A percentile compares a stretch with the other conserved stretches of the same genome.
These are phyloP conservation scores for Aspergillus vadensis DNA, from an alignment of 2,329 filamentous ascomycete genomes.

Conservation along the genomic window DNA sequence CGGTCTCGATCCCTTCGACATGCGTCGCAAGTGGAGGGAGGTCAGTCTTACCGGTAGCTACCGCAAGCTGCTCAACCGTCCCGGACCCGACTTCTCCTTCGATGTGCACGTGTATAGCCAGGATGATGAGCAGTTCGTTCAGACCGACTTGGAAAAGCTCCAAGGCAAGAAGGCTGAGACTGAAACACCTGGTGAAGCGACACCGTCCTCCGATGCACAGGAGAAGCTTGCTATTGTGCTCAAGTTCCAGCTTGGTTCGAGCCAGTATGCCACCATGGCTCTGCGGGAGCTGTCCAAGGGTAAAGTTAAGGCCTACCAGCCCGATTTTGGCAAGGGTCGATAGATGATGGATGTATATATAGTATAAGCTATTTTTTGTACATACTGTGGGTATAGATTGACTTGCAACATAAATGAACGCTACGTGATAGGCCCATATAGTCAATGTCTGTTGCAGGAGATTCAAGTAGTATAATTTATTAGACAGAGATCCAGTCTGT, in stretches of 20 bases:
- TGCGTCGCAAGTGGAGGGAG: constrained; percentile 84
- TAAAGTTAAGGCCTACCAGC: constrained; percentile 62
- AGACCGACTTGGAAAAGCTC: constrained; percentile 78
- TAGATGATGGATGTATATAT: constrained; percentile 15
- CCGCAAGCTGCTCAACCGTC: constrained; percentile 76
- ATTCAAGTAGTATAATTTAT: no score
- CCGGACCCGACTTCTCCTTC: constrained; percentile 64
- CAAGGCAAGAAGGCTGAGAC: constrained; percentile 38
- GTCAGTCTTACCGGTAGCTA: constrained; percentile 88
- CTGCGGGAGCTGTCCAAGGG: constrained; percentile 76
- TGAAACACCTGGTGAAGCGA: constrained; percentile 21
- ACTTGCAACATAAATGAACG: no score
- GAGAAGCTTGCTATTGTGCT: constrained; percentile 67
- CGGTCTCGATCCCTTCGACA: constrained; percentile 75
- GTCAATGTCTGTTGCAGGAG: no score
- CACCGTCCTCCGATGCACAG: constrained; percentile 16
- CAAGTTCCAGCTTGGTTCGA: constrained; percentile 74
- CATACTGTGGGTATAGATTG: neutral
- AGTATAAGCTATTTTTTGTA: neutral
- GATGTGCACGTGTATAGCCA: constrained; percentile 68
- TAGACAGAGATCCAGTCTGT: no score
- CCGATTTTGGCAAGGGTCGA: constrained; percentile 59
- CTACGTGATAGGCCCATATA: no score
- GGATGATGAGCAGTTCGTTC: constrained; percentile 78
- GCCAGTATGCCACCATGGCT: constrained; percentile 84